Base-by-base conservation (phyloP, 768 basidiomycete genomes). In the Termitomyces sp. region DNA sequence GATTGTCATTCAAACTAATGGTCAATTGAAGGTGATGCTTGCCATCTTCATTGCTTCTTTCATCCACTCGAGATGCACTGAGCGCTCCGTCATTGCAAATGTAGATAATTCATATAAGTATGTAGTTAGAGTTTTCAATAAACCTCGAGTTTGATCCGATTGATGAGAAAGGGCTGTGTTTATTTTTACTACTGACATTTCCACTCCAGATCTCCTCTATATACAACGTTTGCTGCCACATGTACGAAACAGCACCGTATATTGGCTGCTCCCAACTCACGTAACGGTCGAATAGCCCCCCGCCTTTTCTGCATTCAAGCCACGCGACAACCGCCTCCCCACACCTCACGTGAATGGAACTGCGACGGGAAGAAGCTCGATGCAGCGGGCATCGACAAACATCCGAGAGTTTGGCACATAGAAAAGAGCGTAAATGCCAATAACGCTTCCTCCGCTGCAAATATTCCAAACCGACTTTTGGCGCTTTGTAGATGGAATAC, bases 21-120 rank as follows among this genome's bases (percentile, higher is more conserved):
- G 24, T 46, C 34, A 36, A 29, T 44, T 52, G 32, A 54, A 46
- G 20, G 26, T 4, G 16, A 57, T 59, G 58, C 75, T 65, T 62
- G 87, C 94, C 93, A 95, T 94, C 4, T 68, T 68, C 77, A 96
- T 82, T 2, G 94, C 94, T 63, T 86, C 80, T 50, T 76, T 73
- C 93, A 97, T 97, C 87, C 89, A 94, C 34, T 66, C 62, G n/a
- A 75, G 69, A 64, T 83, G 80, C 39, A 67, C 27, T 34, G 56
- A 53, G 27, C 18, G 27, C 44, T 57, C 56, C 14, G 46, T n/a
- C 53, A 54, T 54, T 10, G 34, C 7, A 0, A 24, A 13, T 16
- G 47, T 20, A 20, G 20, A n/a, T 9, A 9, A 20, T 42, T 10
- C 42, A 18, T 42, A 42, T 10, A 13, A 3, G 1, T n/a, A n/a